A percentile compares a stretch with the other conserved stretches of the same genome.
Evolutionary conservation across 2,329 filamentous ascomycete species (phyloP).

Genomic region (Penicillium rolfsii): DNA sequence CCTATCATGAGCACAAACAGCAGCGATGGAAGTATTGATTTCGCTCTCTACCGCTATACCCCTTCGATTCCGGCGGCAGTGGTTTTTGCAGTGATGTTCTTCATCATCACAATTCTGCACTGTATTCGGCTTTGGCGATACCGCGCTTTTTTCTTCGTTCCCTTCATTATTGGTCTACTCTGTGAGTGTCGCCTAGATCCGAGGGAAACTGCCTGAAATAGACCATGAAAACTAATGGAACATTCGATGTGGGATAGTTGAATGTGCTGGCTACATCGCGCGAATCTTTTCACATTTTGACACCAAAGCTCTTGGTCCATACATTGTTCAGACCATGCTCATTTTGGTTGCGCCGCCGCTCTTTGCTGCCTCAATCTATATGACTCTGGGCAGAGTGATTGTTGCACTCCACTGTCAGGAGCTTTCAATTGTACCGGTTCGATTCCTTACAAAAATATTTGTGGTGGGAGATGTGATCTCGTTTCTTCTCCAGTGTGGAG

Average conservation of each 20-base stretch:
- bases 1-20: slow-evolving; percentile 9
- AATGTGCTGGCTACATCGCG: slow-evolving; percentile 33
- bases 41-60: slow-evolving; percentile 46
- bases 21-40: slow-evolving; percentile 12
- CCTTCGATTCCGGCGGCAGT: slow-evolving; percentile 31
- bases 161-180: slow-evolving; percentile 42
- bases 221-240: slow-evolving; percentile 20
- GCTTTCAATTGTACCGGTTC: slow-evolving; percentile 25
- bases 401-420: slow-evolving; percentile 25
- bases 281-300: slow-evolving; percentile 33
- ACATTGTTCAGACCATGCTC: slow-evolving; percentile 36
- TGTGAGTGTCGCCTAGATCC: slow-evolving; percentile 33
- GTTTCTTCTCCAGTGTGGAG: slow-evolving; percentile 35
- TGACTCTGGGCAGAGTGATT: slow-evolving; percentile 36
- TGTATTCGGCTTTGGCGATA: slow-evolving; percentile 12
- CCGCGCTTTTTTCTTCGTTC: slow-evolving; percentile 43
- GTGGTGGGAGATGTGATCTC: slow-evolving; percentile 36
- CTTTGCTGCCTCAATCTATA: slow-evolving; percentile 38
- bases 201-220: background rate
- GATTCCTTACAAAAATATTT: slow-evolving; percentile 37
- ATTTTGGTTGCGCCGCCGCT: slow-evolving; percentile 37
- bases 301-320: slow-evolving; percentile 29
- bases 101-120: slow-evolving; percentile 28
- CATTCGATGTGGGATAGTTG: slow-evolving; percentile 24
- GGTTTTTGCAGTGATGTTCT: slow-evolving; percentile 32